phyloP scores from a whole-genome alignment of 805 yeast species.

The Candida orba region DNA sequence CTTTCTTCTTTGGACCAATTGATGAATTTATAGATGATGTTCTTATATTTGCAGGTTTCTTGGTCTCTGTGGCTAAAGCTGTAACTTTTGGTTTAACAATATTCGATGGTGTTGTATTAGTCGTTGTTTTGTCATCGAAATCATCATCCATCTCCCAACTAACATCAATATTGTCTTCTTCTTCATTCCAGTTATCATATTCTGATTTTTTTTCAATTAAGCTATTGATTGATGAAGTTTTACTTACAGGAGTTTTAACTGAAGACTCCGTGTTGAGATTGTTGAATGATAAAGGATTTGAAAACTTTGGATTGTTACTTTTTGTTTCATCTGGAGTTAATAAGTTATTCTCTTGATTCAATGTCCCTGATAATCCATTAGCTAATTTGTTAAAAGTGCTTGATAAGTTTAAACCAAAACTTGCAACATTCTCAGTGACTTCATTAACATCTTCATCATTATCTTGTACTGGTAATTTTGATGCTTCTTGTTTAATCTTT shows the following conservation, averaged over 20 bases:
- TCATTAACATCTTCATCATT: conserved; percentile 21
- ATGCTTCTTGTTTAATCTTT: conserved; percentile 43
- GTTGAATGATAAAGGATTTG: conserved; percentile 8
- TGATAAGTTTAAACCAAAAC: conserved; percentile 19
- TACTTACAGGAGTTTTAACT: neutral
- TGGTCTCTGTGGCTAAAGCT: conserved; percentile 13
- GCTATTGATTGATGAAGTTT: too few relatives aligned
- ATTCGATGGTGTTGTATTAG: neutral
- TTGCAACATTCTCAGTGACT: conserved; percentile 18
- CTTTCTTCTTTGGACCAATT: conserved; percentile 12
- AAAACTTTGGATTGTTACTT: conserved; percentile 15
- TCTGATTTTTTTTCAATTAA: neutral
- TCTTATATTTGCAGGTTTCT: neutral
- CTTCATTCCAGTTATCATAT: conserved; percentile 8
- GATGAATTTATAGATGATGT: neutral
- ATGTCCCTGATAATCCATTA: conserved; percentile 19
- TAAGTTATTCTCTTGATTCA: conserved; percentile 12
- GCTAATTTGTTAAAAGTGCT: conserved; percentile 14
- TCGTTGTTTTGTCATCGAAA: neutral
- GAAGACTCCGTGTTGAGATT: neutral
- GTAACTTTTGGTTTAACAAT: conserved; percentile 19
- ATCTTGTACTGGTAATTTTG: conserved; percentile 25
- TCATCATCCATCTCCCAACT: conserved; percentile 17
- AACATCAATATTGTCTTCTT: conserved; percentile 12
- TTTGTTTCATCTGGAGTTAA: conserved; percentile 14